phyloP scores from a whole-genome alignment of 257 asterid genomes.

The Marsdenia floribunda region DNA sequence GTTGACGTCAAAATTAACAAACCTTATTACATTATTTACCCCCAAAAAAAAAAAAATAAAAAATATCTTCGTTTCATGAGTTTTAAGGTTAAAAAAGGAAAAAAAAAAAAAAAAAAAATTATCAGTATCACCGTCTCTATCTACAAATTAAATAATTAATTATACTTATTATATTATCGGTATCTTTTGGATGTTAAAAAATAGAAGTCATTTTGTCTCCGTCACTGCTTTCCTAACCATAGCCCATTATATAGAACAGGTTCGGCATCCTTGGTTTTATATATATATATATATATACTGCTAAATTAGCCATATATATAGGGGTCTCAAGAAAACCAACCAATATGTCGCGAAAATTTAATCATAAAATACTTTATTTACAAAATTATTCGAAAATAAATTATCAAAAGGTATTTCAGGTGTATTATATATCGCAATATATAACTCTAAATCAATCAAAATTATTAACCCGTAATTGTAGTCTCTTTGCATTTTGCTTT shows the following conservation, averaged over 20 bases:
- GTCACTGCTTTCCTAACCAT: no score
- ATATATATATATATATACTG: no score
- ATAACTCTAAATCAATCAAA: neutral
- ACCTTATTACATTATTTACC: no score
- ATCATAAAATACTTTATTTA: no score
- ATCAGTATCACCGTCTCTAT: neutral
- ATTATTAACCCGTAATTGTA: neutral
- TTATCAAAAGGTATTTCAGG: no score
- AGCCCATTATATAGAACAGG: no score
- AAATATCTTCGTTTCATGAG: neutral
- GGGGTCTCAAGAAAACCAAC: no score
- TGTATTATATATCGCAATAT: no score
- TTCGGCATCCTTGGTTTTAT: no score
- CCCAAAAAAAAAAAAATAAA: constrained; percentile 1
- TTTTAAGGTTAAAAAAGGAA: neutral
- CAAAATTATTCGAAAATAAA: constrained; percentile 27
- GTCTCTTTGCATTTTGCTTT: constrained; percentile 17
- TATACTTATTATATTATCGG: neutral
- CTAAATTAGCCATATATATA: no score
- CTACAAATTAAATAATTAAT: neutral
- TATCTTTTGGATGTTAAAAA: neutral
- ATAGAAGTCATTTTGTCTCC: constrained; percentile 2
- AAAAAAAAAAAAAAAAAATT: neutral
- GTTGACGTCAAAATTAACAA: neutral
- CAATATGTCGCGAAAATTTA: no score